These are phyloP conservation scores for Glycyrrhiza uralensis DNA, from an alignment of 306 rosid species.

Conservation along the genomic window DNA sequence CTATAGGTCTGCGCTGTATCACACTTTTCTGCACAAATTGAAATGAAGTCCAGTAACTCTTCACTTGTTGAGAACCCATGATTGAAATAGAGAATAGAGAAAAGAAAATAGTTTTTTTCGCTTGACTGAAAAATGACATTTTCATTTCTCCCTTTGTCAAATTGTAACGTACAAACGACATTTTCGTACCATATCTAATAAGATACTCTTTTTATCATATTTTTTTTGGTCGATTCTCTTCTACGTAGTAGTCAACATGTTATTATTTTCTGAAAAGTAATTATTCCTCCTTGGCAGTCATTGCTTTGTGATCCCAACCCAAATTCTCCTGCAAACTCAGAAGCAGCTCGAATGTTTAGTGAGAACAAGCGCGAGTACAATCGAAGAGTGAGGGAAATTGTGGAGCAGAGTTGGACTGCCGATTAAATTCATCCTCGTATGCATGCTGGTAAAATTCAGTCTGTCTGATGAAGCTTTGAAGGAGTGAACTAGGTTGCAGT, in stretches of 20 bases:
- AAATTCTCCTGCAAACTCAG: conserved; percentile 90
- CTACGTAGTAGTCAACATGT: background rate
- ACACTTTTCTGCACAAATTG: background rate
- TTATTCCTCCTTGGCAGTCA: conserved; percentile 51
- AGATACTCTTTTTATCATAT: too few relatives aligned
- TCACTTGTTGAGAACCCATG: too few relatives aligned
- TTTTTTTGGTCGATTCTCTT: background rate
- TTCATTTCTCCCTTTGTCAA: too few relatives aligned
- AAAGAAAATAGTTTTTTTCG: too few relatives aligned
- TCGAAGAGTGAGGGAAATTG: conserved; percentile 74
- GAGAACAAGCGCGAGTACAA: conserved; percentile 91
- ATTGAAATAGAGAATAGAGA: too few relatives aligned
- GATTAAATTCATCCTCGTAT: conserved; percentile 36
- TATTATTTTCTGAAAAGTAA: background rate
- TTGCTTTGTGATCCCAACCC: conserved; percentile 89
- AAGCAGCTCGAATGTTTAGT: conserved; percentile 87
- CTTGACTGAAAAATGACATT: too few relatives aligned
- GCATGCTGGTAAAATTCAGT: background rate
- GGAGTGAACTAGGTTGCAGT: conserved; percentile 25
- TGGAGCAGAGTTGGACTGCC: conserved; percentile 96
- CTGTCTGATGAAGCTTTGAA: conserved; percentile 29
- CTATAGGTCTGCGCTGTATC: background rate
- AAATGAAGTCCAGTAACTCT: background rate
- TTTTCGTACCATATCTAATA: background rate
- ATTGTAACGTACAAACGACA: too few relatives aligned